Percentiles rank a stretch among this genome's conserved stretches.
Conservation (phyloP, 768 basidiomycete species). For the Strobilomyces confusus region DNA sequence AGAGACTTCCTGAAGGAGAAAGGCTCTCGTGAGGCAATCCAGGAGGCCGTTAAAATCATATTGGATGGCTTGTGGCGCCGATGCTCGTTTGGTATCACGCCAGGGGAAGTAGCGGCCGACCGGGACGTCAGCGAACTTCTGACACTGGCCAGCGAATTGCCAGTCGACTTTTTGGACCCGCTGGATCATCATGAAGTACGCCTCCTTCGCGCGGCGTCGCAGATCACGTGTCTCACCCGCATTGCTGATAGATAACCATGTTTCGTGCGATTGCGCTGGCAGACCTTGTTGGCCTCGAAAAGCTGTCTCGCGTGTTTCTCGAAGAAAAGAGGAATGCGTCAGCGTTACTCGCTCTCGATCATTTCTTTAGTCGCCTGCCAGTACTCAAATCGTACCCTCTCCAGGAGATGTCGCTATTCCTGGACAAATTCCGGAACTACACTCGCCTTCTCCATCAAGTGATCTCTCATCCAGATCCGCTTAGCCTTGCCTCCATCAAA, state of each 20-base stretch:
- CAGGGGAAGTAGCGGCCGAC: not conserved
- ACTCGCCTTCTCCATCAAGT: not conserved
- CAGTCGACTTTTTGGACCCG: slow-evolving; percentile 2
- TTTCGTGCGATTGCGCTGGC: slow-evolving; percentile 31
- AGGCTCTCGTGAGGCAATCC: slow-evolving; percentile 23
- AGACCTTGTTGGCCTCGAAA: slow-evolving; percentile 27
- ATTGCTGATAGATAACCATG: slow-evolving; percentile 21
- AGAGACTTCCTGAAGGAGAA: slow-evolving; percentile 38
- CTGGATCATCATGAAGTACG: slow-evolving; percentile 13
- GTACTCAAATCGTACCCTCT: slow-evolving; percentile 19
- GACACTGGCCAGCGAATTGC: slow-evolving; percentile 18
- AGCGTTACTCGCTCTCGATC: slow-evolving; percentile 9
- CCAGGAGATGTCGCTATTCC: slow-evolving; percentile 14
- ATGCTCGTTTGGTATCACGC: slow-evolving; percentile 38
- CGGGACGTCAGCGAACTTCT: slow-evolving; percentile 21
- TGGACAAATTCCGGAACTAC: slow-evolving; percentile 6
- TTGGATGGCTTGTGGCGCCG: slow-evolving; percentile 44
- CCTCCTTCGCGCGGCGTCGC: not conserved
- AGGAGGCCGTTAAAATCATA: slow-evolving; percentile 36
- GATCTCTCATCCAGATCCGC: slow-evolving; percentile 4
- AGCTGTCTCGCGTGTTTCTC: slow-evolving; percentile 31
- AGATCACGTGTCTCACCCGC: not conserved
- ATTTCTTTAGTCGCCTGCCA: slow-evolving; percentile 5
- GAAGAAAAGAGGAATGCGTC: not conserved
- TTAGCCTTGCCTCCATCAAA: slow-evolving; percentile 15